phyloP scores from a whole-genome alignment of 116 monocot genomes.

The Papilionanthe hybrid region DNA sequence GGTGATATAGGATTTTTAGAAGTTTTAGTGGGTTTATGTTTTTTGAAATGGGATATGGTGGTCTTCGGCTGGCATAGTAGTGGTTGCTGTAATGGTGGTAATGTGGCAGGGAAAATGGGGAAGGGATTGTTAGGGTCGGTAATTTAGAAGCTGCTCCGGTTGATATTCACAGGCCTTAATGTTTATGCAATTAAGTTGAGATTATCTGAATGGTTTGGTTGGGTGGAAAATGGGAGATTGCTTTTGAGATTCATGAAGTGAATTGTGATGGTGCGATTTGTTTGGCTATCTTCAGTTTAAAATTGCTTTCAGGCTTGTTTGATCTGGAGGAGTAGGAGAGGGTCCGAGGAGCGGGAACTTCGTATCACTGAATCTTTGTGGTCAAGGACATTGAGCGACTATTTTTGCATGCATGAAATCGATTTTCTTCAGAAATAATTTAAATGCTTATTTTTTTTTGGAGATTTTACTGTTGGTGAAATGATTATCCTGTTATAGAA shows the following conservation, averaged over 20 bases:
- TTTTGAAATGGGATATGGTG: neutral
- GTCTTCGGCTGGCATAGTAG: neutral
- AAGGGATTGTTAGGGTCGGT: neutral
- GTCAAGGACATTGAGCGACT: neutral
- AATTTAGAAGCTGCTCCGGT: neutral
- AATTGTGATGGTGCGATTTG: neutral
- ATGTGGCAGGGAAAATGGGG: neutral
- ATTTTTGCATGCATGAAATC: neutral
- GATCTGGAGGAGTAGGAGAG: neutral
- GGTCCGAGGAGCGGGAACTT: neutral
- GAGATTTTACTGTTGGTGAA: neutral
- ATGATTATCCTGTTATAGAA: neutral
- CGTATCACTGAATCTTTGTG: neutral
- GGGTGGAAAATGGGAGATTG: neutral
- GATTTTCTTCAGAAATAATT: neutral
- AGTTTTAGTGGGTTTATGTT: neutral
- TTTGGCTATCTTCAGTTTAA: neutral
- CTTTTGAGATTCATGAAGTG: neutral
- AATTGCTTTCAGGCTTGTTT: neutral
- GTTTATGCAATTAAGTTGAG: neutral
- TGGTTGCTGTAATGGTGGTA: neutral
- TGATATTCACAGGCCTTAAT: neutral
- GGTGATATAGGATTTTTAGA: neutral
- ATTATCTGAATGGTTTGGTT: neutral
- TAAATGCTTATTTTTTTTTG: neutral